Percentiles rank a stretch among this genome's conserved stretches.
Evolutionary conservation across 2,329 filamentous ascomycete genomes (phyloP).

Genomic region (Tricladium varicosporioides): DNA sequence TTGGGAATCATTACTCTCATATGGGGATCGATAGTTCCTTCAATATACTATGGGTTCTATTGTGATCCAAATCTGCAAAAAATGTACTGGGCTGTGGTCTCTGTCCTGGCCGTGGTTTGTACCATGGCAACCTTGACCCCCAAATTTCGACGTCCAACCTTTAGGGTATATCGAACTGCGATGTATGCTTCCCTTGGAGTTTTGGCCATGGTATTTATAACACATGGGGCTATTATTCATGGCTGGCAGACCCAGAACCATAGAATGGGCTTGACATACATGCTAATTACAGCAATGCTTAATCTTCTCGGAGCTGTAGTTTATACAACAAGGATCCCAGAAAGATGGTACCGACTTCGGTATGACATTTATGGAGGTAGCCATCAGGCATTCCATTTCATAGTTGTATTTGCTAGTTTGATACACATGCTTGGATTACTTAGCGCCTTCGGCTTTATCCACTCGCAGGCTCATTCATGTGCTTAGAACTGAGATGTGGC

Average conservation of each 20-base stretch:
- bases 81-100: slow-evolving; percentile 38
- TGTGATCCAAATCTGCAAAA: slow-evolving; percentile 35
- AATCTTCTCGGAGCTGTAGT: slow-evolving; percentile 16
- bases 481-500: no score
- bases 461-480: slow-evolving; percentile 1
- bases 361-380: slow-evolving; percentile 30
- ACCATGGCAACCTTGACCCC: slow-evolving; percentile 31
- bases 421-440: slow-evolving; percentile 27
- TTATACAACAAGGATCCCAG: slow-evolving; percentile 21
- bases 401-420: slow-evolving; percentile 30
- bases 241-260: slow-evolving; percentile 17
- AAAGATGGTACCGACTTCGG: slow-evolving; percentile 25
- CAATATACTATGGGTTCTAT: slow-evolving; percentile 41
- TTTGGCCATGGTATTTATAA: slow-evolving; percentile 25
- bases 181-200: slow-evolving; percentile 27
- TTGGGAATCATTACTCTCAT: slow-evolving; percentile 39
- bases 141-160: slow-evolving; percentile 14
- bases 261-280: slow-evolving; percentile 17
- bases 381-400: slow-evolving; percentile 34
- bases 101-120: slow-evolving; percentile 36
- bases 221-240: slow-evolving; percentile 23
- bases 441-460: slow-evolving; percentile 18
- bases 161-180: slow-evolving; percentile 20
- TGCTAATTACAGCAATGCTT: slow-evolving; percentile 7
- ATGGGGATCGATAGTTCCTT: slow-evolving; percentile 39